Percentiles rank a stretch among this genome's conserved stretches.
These are phyloP conservation scores for Debaryomyces subglobosus DNA, from an alignment of 1,139 yeast genomes.

Conservation along the genomic window DNA sequence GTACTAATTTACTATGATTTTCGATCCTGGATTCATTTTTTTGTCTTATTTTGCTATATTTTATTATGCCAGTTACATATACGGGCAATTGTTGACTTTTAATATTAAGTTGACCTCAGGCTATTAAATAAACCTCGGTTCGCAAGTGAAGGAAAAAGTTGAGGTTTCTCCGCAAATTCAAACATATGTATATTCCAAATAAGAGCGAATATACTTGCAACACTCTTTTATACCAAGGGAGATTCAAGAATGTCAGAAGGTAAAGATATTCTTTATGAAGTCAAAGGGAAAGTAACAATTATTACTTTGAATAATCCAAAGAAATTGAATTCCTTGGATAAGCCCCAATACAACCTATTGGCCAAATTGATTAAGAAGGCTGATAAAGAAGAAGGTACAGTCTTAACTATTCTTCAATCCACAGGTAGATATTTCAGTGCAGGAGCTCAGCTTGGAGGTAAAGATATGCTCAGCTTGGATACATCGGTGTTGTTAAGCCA, in stretches of 20 bases:
- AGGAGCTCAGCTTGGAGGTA: slow-evolving; percentile 71
- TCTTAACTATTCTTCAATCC: slow-evolving; percentile 68
- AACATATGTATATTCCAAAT: no score
- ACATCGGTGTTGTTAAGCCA: slow-evolving; percentile 39
- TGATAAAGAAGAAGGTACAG: slow-evolving; percentile 62
- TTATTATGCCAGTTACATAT: not conserved
- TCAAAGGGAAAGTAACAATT: slow-evolving; percentile 57
- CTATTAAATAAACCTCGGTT: no score
- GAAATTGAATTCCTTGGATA: slow-evolving; percentile 68
- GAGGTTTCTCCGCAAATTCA: not conserved
- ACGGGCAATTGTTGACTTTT: no score
- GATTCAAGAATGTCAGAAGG: slow-evolving; percentile 18
- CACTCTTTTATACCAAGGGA: no score
- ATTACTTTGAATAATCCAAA: slow-evolving; percentile 70
- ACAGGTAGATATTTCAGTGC: slow-evolving; percentile 82
- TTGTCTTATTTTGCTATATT: not conserved
- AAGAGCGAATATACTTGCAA: not conserved
- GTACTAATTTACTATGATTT: slow-evolving; percentile 22
- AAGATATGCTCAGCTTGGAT: slow-evolving; percentile 24
- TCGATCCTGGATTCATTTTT: slow-evolving; percentile 20
- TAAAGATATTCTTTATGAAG: slow-evolving; percentile 51
- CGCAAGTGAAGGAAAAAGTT: no score
- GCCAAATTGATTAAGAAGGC: slow-evolving; percentile 67
- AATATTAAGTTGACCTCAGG: no score
- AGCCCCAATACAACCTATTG: slow-evolving; percentile 64